A percentile compares a stretch with the other conserved stretches of the same genome.
These are phyloP conservation scores for Schizosaccharomyces octosporus DNA, from an alignment of 805 yeast genomes.

Conservation along the genomic window DNA sequence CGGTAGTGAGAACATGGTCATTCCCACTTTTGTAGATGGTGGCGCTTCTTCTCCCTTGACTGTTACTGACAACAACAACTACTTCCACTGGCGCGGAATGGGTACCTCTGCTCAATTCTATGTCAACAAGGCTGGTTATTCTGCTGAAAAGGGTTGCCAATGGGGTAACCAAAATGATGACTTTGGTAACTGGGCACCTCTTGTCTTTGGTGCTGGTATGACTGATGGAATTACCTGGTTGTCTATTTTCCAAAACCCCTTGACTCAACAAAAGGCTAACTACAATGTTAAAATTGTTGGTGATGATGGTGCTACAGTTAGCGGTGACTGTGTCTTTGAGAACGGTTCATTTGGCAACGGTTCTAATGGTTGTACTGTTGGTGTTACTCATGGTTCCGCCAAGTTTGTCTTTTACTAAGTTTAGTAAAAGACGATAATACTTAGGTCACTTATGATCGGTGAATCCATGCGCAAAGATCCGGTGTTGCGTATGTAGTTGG, in stretches of 20 bases:
- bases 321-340: slow-evolving; percentile 60
- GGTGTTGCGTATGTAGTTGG: too few relatives aligned
- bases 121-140: slow-evolving; percentile 89
- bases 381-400: slow-evolving; percentile 62
- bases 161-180: slow-evolving; percentile 70
- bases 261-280: slow-evolving; percentile 45
- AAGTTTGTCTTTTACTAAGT: slow-evolving; percentile 44
- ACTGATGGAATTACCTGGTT: slow-evolving; percentile 37
- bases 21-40: slow-evolving; percentile 62
- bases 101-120: slow-evolving; percentile 83
- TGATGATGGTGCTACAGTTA: slow-evolving; percentile 29
- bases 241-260: slow-evolving; percentile 55
- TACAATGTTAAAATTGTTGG: slow-evolving; percentile 62
- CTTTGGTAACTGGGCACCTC: slow-evolving; percentile 95
- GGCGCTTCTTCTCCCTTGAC: slow-evolving; percentile 45
- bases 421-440: neutral
- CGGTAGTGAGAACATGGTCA: slow-evolving; percentile 94
- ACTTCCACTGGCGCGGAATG: slow-evolving; percentile 63
- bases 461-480: too few relatives aligned
- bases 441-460: too few relatives aligned
- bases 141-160: slow-evolving; percentile 70
- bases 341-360: slow-evolving; percentile 46
- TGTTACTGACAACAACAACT: slow-evolving; percentile 51
- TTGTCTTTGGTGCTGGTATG: slow-evolving; percentile 80
- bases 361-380: slow-evolving; percentile 68